Evolutionary conservation across 805 yeast species (phyloP).

Genomic region (Schwanniomyces occidentalis): DNA sequence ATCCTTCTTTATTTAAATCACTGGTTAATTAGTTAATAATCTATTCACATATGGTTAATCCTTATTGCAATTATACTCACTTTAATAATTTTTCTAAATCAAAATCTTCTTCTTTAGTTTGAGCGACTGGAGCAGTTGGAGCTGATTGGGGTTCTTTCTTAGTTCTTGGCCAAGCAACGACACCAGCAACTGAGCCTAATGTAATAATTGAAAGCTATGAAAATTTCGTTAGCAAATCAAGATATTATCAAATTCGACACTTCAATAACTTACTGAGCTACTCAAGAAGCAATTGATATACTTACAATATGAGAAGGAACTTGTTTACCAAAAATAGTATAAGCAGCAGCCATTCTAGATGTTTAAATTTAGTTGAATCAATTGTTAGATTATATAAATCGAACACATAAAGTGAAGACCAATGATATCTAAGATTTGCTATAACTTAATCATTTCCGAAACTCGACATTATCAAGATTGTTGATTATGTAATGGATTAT

Average conservation of each 20-base stretch:
- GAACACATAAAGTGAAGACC: too few species aligned
- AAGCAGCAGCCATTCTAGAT: conserved; percentile 41
- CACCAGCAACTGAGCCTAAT: conserved; percentile 38
- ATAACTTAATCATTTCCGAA: too few species aligned
- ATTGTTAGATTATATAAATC: too few species aligned
- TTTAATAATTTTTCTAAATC: conserved; percentile 43
- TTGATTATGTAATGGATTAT: too few species aligned
- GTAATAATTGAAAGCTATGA: conserved; percentile 43
- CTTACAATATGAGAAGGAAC: conserved; percentile 47
- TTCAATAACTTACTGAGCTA: too few species aligned
- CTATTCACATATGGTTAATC: background rate
- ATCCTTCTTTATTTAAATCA: conserved; percentile 43
- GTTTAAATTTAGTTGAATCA: too few species aligned
- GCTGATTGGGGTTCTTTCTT: conserved; percentile 22
- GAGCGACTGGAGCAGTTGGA: conserved; percentile 20
- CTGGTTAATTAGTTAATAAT: conserved; percentile 26
- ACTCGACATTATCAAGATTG: too few species aligned
- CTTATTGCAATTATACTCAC: conserved; percentile 28
- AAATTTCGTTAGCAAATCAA: too few species aligned
- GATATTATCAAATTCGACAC: too few species aligned
- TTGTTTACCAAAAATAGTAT: conserved; percentile 44
- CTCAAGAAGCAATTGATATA: conserved; percentile 11
- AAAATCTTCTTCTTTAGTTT: conserved; percentile 40
- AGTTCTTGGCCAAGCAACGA: conserved; percentile 39
- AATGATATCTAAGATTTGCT: too few species aligned